Conservation (phyloP, 345 rosid genomes). For the Pistacia vera region DNA sequence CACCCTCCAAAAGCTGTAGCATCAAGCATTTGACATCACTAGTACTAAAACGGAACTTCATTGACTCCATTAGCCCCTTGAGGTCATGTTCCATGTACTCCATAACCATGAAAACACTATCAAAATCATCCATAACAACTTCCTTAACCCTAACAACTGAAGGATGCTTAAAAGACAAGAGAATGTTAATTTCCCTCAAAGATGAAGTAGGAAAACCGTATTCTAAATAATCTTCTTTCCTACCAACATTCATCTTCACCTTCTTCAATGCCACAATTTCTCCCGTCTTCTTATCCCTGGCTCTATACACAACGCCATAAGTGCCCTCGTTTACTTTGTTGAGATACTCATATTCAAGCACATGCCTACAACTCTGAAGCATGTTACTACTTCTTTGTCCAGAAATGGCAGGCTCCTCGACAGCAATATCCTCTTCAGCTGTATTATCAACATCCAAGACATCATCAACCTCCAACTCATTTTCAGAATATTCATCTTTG, state of each 20-base stretch:
- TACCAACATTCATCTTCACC: constrained; percentile 72
- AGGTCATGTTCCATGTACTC: constrained; percentile 91
- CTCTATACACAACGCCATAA: constrained; percentile 82
- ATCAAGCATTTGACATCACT: constrained; percentile 92
- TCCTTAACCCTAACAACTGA: constrained; percentile 78
- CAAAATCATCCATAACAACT: constrained; percentile 69
- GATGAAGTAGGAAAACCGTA: constrained; percentile 81
- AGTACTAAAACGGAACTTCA: constrained; percentile 75
- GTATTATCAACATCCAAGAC: constrained; percentile 29
- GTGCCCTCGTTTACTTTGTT: constrained; percentile 88
- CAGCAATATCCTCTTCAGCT: constrained; percentile 23
- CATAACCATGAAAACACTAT: constrained; percentile 87
- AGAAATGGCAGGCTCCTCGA: constrained; percentile 28
- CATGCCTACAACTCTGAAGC: constrained; percentile 69
- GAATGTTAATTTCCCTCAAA: constrained; percentile 86
- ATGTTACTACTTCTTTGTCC: constrained; percentile 45
- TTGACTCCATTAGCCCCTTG: constrained; percentile 63
- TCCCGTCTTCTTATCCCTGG: constrained; percentile 64
- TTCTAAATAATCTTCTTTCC: constrained; percentile 51
- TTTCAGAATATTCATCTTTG: constrained; percentile 29
- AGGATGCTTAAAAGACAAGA: constrained; percentile 70
- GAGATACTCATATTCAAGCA: constrained; percentile 65
- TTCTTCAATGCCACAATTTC: constrained; percentile 86
- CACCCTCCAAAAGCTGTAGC: constrained; percentile 83
- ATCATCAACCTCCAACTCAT: constrained; percentile 31